These are phyloP conservation scores for Phialocephala sp. DNA, from an alignment of 2,329 filamentous ascomycete genomes.

Conservation along the genomic window DNA sequence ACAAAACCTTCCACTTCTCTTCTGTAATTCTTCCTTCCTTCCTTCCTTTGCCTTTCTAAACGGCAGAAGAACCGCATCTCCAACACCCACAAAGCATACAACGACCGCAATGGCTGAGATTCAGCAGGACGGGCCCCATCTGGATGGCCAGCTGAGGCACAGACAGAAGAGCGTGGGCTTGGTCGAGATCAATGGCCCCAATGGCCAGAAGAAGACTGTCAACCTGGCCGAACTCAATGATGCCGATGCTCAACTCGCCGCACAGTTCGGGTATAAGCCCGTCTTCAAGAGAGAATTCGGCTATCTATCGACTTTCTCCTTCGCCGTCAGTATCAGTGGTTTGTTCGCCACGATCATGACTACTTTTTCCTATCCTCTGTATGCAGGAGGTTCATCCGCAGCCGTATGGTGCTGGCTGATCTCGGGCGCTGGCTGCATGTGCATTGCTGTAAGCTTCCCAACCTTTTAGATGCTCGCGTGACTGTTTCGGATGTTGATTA, in stretches of 20 bases:
- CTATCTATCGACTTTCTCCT: slow-evolving; percentile 64
- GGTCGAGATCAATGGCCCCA: slow-evolving; percentile 30
- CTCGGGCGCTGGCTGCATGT: slow-evolving; percentile 61
- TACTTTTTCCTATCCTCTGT: slow-evolving; percentile 59
- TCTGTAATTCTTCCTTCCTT: background rate
- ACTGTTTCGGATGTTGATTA: background rate
- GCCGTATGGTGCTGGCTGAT: slow-evolving; percentile 65
- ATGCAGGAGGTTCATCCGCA: slow-evolving; percentile 58
- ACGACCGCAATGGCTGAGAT: slow-evolving; percentile 17
- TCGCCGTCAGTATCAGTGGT: slow-evolving; percentile 62
- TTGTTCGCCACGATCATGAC: slow-evolving; percentile 61
- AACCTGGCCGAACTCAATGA: slow-evolving; percentile 36
- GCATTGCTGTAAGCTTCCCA: slow-evolving; percentile 49
- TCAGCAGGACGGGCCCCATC: background rate
- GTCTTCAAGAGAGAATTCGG: slow-evolving; percentile 65
- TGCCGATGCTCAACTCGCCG: slow-evolving; percentile 42
- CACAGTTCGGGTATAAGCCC: slow-evolving; percentile 45
- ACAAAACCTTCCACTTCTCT: slow-evolving; percentile 13
- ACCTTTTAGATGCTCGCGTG: background rate
- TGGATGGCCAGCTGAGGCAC: slow-evolving; percentile 22
- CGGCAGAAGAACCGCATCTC: background rate
- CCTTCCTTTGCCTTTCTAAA: background rate
- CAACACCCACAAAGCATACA: background rate
- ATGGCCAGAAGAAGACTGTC: slow-evolving; percentile 29
- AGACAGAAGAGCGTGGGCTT: slow-evolving; percentile 30